Evolutionary conservation across 257 asterid species (phyloP).

Genomic region (Penstemon davidsonii): DNA sequence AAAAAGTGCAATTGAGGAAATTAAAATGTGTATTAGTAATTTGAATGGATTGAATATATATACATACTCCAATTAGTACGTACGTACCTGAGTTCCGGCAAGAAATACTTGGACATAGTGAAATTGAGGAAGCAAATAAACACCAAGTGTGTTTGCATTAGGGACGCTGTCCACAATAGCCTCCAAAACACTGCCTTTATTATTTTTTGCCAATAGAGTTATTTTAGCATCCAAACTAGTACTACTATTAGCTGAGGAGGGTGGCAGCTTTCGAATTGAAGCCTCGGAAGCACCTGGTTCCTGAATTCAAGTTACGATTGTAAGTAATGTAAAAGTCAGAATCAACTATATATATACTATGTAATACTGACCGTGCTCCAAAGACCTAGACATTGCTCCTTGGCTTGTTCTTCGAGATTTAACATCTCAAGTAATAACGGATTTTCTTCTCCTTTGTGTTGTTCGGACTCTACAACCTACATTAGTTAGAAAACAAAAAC

Average conservation of each 20-base stretch:
- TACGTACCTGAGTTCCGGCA: constrained; percentile 87
- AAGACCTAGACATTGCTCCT: constrained; percentile 86
- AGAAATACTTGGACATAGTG: constrained; percentile 84
- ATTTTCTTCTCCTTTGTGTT: constrained; percentile 89
- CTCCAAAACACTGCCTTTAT: constrained; percentile 86
- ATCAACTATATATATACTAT: background rate
- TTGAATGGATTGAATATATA: constrained; percentile 1
- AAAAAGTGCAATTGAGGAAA: background rate
- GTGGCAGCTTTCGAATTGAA: constrained; percentile 80
- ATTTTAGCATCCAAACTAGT: constrained; percentile 62
- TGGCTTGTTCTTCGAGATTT: constrained; percentile 85
- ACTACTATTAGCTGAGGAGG: constrained; percentile 77
- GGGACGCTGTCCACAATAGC: constrained; percentile 95
- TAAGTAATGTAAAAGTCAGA: background rate
- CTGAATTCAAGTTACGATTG: constrained; percentile 35
- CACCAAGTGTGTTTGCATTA: constrained; percentile 96
- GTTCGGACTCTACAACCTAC: constrained; percentile 93
- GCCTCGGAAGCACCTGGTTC: constrained; percentile 84
- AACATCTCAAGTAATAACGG: constrained; percentile 69
- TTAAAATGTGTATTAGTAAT: background rate
- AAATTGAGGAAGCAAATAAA: constrained; percentile 88
- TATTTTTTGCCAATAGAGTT: constrained; percentile 58
- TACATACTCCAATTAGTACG: too few species aligned
- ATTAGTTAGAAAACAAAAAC: background rate
- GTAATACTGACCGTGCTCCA: constrained; percentile 76